These are phyloP conservation scores for Blastobotrys peoriensis DNA, from an alignment of 805 yeast species.

Conservation along the genomic window DNA sequence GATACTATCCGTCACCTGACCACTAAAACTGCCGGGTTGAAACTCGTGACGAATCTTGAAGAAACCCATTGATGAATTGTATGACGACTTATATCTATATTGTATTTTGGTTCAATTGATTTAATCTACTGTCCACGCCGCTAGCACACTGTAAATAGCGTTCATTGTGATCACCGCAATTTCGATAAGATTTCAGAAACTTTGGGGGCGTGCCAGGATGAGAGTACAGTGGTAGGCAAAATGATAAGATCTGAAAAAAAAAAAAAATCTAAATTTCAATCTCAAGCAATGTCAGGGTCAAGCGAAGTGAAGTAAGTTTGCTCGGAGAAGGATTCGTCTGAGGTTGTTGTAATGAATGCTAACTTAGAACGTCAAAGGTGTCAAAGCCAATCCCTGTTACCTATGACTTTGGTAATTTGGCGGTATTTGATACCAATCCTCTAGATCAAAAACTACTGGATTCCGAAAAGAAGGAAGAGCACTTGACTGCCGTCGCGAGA, in stretches of 20 bases:
- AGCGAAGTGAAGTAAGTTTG: background rate
- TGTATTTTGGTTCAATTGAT: background rate
- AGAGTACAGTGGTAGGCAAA: no score
- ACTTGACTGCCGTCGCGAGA: constrained; percentile 63
- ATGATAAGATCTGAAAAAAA: no score
- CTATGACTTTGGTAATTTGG: constrained; percentile 84
- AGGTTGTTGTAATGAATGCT: no score
- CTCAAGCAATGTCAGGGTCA: no score
- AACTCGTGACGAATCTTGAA: constrained; percentile 19
- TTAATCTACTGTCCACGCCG: no score
- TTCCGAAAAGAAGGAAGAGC: constrained; percentile 51
- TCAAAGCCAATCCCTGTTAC: constrained; percentile 86
- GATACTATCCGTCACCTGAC: constrained; percentile 15
- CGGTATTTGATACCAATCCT: constrained; percentile 87
- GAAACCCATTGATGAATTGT: constrained; percentile 3
- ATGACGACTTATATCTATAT: background rate
- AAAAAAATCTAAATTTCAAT: no score
- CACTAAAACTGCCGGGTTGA: constrained; percentile 22
- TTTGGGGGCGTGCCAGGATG: no score
- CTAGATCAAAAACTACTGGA: constrained; percentile 54
- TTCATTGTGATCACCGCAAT: no score
- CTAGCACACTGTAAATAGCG: no score
- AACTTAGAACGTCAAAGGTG: constrained; percentile 39
- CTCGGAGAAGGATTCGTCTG: background rate
- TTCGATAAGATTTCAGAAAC: no score